phyloP scores from a whole-genome alignment of 2,329 filamentous ascomycete species.

The Aspergillus flavus region DNA sequence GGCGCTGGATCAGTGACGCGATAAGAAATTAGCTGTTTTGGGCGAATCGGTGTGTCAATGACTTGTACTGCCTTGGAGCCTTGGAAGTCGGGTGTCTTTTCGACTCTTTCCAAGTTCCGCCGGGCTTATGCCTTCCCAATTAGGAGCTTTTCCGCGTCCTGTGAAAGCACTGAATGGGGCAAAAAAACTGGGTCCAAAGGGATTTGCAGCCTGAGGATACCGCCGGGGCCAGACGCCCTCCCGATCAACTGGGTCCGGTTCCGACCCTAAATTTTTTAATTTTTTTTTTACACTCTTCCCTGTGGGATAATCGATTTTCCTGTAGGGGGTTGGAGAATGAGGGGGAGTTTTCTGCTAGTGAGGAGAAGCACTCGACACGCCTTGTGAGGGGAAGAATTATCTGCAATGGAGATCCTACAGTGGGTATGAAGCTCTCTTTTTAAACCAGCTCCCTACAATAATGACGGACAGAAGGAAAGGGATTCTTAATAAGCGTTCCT shows the following conservation, averaged over 20 bases:
- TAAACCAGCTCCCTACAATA: neutral
- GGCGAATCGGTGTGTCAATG: conserved; percentile 38
- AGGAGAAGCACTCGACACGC: conserved; percentile 14
- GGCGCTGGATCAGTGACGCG: neutral
- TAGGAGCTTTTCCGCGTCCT: neutral
- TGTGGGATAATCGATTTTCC: neutral
- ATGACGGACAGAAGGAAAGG: conserved; percentile 1
- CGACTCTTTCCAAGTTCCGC: no score
- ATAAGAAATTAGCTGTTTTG: conserved; percentile 34
- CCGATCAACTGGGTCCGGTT: neutral
- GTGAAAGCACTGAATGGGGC: no score
- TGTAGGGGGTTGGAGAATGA: conserved; percentile 7
- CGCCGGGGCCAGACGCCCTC: neutral
- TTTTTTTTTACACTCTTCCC: neutral
- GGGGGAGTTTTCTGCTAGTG: conserved; percentile 11
- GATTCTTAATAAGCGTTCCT: neutral
- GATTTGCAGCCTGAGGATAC: conserved; percentile 6
- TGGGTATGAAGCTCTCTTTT: neutral
- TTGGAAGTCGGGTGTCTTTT: neutral
- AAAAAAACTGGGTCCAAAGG: conserved; percentile 1
- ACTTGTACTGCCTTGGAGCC: conserved; percentile 1
- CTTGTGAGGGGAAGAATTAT: conserved; percentile 19
- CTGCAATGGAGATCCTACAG: neutral
- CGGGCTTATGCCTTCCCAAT: conserved; percentile 13
- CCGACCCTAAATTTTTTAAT: neutral